Evolutionary conservation across 257 asterid species (phyloP).

Genomic region (Solanum rostratum): DNA sequence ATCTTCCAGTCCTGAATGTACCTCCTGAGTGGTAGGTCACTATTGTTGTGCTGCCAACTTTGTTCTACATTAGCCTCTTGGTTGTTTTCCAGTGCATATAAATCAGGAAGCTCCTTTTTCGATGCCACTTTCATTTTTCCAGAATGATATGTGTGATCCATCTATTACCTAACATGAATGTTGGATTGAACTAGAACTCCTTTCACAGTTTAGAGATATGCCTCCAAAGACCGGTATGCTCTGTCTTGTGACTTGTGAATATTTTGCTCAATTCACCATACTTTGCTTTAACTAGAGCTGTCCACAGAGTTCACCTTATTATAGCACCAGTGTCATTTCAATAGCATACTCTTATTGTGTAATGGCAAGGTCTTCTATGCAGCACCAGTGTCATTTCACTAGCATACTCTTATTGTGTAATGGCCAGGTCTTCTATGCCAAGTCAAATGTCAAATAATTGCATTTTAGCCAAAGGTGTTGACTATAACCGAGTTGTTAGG

Average conservation of each 20-base stretch:
- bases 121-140: background rate
- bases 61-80: background rate
- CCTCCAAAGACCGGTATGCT: background rate
- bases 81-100: background rate
- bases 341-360: background rate
- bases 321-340: background rate
- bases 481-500: background rate
- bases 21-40: background rate
- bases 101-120: background rate
- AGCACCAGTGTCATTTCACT: background rate
- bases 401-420: background rate
- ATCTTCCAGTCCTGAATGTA: background rate
- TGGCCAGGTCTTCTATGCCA: background rate
- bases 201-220: background rate
- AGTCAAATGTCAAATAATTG: background rate
- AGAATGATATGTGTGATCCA: background rate
- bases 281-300: background rate
- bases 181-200: background rate
- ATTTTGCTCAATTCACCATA: background rate
- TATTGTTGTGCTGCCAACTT: background rate
- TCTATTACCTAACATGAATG: background rate
- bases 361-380: background rate
- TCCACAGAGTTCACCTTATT: background rate
- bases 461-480: background rate
- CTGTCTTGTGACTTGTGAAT: background rate